Base-by-base conservation (phyloP, 1,284 basidiomycete species). In the Leccinum angustisporum region DNA sequence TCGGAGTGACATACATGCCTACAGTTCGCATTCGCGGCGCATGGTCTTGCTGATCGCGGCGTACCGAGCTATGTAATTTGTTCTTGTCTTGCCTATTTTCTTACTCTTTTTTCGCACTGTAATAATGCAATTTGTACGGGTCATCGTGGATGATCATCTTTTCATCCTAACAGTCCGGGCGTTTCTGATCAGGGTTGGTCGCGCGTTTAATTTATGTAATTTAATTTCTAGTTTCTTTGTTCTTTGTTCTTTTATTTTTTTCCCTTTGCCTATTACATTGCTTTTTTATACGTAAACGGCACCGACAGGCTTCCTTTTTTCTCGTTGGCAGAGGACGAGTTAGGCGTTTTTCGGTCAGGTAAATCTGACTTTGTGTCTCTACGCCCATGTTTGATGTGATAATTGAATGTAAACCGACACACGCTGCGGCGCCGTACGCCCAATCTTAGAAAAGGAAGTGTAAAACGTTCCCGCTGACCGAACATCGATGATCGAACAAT, bases 241-340 rank as follows among this genome's bases (percentile, higher is more conserved):
- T 21, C 46, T 48, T 48, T 48, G 11, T 13, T 48, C 46, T 21
- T 48, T 48, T 48, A 46, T 46, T 38, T 38, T 38, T 21, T 11
- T 46, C 46, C 18, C 21, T 48, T 48, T 21, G 13, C 11, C 7
- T 25, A 48, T 48, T 25, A 3, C 14, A 21, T 13, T 3, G 46
- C 18, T 7, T 25, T 21, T 14, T 14, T 25, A 21, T 25, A 48
- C 46, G 46, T 48, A 48, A 48, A 46, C 31, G 43, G 25, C 52
- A 54, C 52, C n/a, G 14, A 33, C 5, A 8, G 7, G 36, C 52
- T 56, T 57, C 46, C 21, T 48, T 48, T 7, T 46, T n/a, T 58
- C 48, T 58, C 60, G 38, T 36, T 36, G 61, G 51, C 53, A 16
- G 7, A 21, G 46, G 25, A 57, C 27, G 64, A 61, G 30, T 40